A percentile compares a stretch with the other conserved stretches of the same genome.
These are phyloP conservation scores for Triticum monococcum DNA, from an alignment of 176 grass and related monocot genomes.

Conservation along the genomic window DNA sequence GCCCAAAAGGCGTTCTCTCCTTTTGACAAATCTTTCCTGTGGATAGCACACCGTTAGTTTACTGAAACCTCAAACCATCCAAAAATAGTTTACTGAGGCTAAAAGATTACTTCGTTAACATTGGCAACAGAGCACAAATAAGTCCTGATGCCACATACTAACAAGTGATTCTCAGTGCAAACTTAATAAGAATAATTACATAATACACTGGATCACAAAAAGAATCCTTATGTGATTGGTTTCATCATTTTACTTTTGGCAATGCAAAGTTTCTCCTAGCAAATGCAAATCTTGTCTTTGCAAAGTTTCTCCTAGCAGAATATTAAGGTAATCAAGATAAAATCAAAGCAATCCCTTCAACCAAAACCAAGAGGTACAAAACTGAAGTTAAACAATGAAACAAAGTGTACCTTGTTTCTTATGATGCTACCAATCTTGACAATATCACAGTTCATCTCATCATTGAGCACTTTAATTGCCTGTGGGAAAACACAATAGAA, in stretches of 20 bases:
- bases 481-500: slow-evolving; percentile 23
- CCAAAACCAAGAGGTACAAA: background rate
- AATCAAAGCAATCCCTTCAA: background rate
- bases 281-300: background rate
- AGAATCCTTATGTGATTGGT: no score
- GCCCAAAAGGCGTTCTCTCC: slow-evolving; percentile 94
- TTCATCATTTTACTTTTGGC: background rate
- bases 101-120: slow-evolving; percentile 16
- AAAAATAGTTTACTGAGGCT: background rate
- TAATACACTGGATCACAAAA: background rate
- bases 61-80: background rate
- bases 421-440: slow-evolving; percentile 85
- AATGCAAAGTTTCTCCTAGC: background rate
- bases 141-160: slow-evolving; percentile 1
- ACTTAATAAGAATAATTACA: background rate
- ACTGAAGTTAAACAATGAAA: slow-evolving; percentile 12
- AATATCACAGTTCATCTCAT: slow-evolving; percentile 95
- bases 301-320: background rate
- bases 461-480: slow-evolving; percentile 94
- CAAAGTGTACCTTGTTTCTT: slow-evolving; percentile 73
- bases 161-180: background rate
- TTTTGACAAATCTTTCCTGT: slow-evolving; percentile 96
- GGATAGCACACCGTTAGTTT: slow-evolving; percentile 31
- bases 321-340: background rate
- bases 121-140: background rate